Evolutionary conservation across 208 protist species (phyloP).

Genomic region (Porcisia hertigi): DNA sequence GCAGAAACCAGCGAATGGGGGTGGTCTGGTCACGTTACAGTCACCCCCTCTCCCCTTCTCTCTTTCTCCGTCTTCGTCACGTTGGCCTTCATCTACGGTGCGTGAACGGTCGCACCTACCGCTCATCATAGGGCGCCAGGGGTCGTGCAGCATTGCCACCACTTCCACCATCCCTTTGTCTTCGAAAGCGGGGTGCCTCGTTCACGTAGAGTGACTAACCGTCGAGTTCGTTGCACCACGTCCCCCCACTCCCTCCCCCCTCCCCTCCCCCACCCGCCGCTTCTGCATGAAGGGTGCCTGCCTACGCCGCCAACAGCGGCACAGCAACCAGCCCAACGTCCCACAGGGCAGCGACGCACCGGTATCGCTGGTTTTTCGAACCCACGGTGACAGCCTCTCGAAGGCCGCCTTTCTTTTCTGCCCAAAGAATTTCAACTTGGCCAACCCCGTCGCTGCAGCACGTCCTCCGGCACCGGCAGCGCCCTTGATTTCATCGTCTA

Average conservation of each 20-base stretch:
- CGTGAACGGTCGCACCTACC: neutral
- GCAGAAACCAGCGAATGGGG: neutral
- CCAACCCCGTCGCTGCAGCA: constrained; percentile 14
- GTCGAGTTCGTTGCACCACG: neutral
- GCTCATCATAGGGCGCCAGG: neutral
- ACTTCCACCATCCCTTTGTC: neutral
- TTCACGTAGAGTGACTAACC: neutral
- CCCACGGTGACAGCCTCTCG: constrained; percentile 59
- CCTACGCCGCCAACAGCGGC: constrained; percentile 48
- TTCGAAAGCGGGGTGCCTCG: neutral
- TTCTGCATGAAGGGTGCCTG: constrained; percentile 32
- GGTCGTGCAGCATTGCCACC: neutral
- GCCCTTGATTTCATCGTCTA: neutral
- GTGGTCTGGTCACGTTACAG: neutral
- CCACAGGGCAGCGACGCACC: constrained; percentile 47
- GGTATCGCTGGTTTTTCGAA: constrained; percentile 81
- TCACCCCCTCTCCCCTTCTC: too few relatives aligned
- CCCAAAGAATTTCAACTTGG: constrained; percentile 71
- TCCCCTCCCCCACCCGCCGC: neutral
- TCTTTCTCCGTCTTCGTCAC: neutral
- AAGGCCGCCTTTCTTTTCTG: constrained; percentile 76
- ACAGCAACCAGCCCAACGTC: constrained; percentile 31
- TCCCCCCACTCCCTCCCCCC: neutral
- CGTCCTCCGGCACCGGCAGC: neutral
- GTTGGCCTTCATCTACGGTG: neutral